Conservation (phyloP, 2,329 filamentous ascomycete species). For the Aspergillus calidoustus region DNA sequence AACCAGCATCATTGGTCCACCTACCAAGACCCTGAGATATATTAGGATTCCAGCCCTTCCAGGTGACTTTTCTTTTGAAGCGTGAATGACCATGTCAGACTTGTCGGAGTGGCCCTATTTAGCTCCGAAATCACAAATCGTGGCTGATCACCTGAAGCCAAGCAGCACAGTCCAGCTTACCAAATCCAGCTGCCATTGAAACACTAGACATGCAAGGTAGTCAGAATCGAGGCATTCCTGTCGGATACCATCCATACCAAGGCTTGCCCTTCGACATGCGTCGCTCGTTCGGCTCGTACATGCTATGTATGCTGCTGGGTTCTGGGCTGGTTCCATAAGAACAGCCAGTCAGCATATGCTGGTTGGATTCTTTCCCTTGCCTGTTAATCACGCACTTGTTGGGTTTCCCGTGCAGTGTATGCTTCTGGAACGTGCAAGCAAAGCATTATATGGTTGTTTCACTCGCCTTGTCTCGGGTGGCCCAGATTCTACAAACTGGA, state of each 20-base stretch:
- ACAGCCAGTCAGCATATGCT: not conserved
- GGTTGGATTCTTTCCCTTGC: conserved; percentile 12
- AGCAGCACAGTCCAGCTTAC: not conserved
- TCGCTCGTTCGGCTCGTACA: not conserved
- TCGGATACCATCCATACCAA: not conserved
- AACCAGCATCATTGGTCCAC: not conserved
- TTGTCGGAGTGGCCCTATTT: not conserved
- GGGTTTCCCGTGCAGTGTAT: conserved; percentile 3
- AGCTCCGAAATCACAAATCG: conserved; percentile 1
- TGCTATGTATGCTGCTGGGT: not conserved
- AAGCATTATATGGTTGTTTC: too few relatives aligned
- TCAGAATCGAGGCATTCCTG: conserved; percentile 8
- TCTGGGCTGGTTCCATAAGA: not conserved
- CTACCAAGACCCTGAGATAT: not conserved
- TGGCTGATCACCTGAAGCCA: conserved; percentile 11
- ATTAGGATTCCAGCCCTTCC: not conserved
- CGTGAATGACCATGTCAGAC: conserved; percentile 15
- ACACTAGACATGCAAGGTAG: conserved; percentile 8
- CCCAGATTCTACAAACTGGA: not conserved
- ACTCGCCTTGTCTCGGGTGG: conserved; percentile 6
- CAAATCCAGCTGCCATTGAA: not conserved
- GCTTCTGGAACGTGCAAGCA: conserved; percentile 10
- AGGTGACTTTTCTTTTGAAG: not conserved
- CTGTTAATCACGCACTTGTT: conserved; percentile 7
- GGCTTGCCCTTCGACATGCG: conserved; percentile 1